Base-by-base conservation (phyloP, 495 filamentous ascomycete species). In the Aspergillus wentii region DNA sequence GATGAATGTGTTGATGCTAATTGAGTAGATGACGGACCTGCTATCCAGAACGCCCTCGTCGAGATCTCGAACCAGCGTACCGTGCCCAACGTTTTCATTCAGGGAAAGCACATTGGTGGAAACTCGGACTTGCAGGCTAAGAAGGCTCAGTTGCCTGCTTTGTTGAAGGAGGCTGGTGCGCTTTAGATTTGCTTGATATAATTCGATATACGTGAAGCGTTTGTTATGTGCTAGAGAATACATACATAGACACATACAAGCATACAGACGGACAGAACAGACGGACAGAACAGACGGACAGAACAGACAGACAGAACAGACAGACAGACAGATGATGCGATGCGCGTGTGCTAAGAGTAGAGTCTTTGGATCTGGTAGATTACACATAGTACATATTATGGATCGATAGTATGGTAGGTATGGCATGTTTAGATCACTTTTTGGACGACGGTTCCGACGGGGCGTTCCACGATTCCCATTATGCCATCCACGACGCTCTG, bases 81-180 rank as follows among this genome's bases (percentile, higher is more conserved):
- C 43, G 92, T 99, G 6, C 92, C 92, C 38, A 96, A 95, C 68
- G 86, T 96, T 68, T 99, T 82, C 72, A 96, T 99, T 68, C 62
- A 64, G 48, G 61, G 89, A 72, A 62, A 88, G 62, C 92, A 96
- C 65, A 92, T 99, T 57, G 91, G 92, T 26, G 92, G 92, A 33
- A 96, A 97, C 77, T 95, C 88, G 5, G 94, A 97, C 53, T 63
- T 98, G 40, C 87, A 96, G 68, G 72, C 61, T 2, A 73, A 61
- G 60, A 81, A 78, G 66, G 28, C 17, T 0, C 51, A 85, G 37
- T 50, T 91, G 25, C 65, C 69, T 1, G 32, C 40, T 7, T 52
- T 89, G 56, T 60, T 91, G 57, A 75, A 76, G 66, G 69, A 66
- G 19, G 86, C 82, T 51, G 77, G 78, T 46, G 85, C 85, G 46